Percentiles rank a stretch among this genome's conserved stretches.
Conservation (phyloP, 768 basidiomycete species). For the Termitomyces titanicus region DNA sequence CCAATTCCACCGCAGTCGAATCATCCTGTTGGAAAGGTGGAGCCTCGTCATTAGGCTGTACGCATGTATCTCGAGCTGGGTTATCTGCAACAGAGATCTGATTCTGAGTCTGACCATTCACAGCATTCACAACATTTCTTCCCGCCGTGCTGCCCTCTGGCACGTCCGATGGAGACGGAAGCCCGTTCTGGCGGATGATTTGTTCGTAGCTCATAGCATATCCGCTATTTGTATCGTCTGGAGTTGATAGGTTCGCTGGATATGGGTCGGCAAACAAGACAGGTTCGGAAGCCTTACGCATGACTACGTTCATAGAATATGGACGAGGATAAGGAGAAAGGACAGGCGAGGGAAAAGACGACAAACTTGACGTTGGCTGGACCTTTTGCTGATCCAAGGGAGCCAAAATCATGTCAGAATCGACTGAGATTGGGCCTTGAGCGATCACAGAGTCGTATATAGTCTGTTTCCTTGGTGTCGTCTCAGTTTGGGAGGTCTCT, state of each 20-base stretch:
- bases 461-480: too few relatives aligned
- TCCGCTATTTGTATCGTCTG: slow-evolving; percentile 15
- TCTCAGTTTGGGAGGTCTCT: neutral
- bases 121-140: neutral
- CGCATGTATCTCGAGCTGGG: neutral
- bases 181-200: neutral
- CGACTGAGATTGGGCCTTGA: neutral
- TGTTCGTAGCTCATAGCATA: neutral
- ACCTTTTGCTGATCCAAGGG: neutral
- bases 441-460: neutral
- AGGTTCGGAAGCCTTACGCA: slow-evolving; percentile 25
- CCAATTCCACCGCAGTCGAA: neutral
- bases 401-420: neutral
- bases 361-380: neutral
- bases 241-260: slow-evolving; percentile 47
- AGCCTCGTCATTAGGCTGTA: neutral
- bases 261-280: slow-evolving; percentile 39
- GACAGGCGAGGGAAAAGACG: neutral
- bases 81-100: neutral
- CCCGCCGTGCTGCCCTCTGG: neutral
- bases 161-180: neutral
- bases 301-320: slow-evolving; percentile 8
- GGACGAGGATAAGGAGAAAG: neutral
- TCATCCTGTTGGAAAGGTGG: neutral
- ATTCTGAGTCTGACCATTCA: neutral